These are phyloP conservation scores for Mitragyna speciosa DNA, from an alignment of 257 asterid genomes.

Conservation along the genomic window DNA sequence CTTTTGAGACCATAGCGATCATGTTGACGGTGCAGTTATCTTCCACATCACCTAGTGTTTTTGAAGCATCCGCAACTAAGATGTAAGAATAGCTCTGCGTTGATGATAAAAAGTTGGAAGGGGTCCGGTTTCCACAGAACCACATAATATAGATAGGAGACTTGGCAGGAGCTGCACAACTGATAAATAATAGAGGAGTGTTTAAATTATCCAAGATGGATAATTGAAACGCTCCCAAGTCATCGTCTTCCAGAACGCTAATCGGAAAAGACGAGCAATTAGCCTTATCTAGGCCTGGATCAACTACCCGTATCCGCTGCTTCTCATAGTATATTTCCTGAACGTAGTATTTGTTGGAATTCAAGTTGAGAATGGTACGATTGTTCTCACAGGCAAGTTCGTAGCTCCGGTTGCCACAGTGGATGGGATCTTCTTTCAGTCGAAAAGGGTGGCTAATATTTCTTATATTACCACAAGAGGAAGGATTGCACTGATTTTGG, in stretches of 20 bases:
- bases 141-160: too few species aligned
- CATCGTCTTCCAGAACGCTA: background rate
- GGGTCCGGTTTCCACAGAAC: too few species aligned
- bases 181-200: too few species aligned
- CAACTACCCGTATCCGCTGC: constrained; percentile 28
- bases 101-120: too few species aligned
- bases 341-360: constrained; percentile 24
- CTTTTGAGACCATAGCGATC: too few species aligned
- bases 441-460: constrained; percentile 41
- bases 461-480: constrained; percentile 38
- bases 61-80: too few species aligned
- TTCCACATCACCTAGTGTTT: too few species aligned
- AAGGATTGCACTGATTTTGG: constrained; percentile 8
- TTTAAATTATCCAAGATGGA: too few species aligned
- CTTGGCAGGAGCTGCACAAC: too few species aligned
- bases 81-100: too few species aligned
- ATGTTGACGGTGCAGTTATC: too few species aligned
- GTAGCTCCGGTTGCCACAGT: constrained; percentile 16
- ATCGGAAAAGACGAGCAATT: constrained; percentile 21
- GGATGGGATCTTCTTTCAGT: constrained; percentile 15
- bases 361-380: constrained; percentile 15
- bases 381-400: constrained; percentile 37
- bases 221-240: background rate
- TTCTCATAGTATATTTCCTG: constrained; percentile 30
- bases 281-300: constrained; percentile 20